Conservation (phyloP, 1,284 basidiomycete genomes). For the Apiotrichum sp. region DNA sequence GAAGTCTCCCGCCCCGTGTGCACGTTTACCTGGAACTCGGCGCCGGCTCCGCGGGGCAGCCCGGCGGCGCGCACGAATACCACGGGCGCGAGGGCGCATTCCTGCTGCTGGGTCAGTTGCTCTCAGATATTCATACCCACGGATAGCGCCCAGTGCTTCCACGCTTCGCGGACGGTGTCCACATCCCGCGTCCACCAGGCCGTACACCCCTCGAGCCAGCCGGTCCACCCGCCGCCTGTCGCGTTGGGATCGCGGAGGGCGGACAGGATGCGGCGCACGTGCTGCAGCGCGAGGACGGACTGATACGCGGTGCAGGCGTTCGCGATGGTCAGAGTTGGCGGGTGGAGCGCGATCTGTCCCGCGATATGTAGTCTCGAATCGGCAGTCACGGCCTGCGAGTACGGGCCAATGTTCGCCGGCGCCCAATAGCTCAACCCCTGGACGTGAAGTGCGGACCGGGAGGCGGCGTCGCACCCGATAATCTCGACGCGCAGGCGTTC, state of each 20-base stretch:
- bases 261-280: conserved; percentile 62
- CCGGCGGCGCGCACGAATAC: conserved; percentile 63
- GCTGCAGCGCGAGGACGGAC: conserved; percentile 70
- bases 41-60: conserved; percentile 66
- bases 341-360: conserved; percentile 89
- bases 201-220: conserved; percentile 57
- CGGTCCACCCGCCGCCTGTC: conserved; percentile 58
- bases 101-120: conserved; percentile 26
- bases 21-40: conserved; percentile 51
- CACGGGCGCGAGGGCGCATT: conserved; percentile 48
- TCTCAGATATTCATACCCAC: not conserved
- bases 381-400: conserved; percentile 82
- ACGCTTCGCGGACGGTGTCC: conserved; percentile 51
- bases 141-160: conserved; percentile 35
- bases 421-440: conserved; percentile 97
- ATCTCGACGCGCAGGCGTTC: conserved; percentile 68
- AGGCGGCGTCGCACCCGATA: conserved; percentile 54
- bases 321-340: conserved; percentile 65
- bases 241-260: conserved; percentile 53
- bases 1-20: conserved; percentile 37
- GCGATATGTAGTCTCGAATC: conserved; percentile 75
- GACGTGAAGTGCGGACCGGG: conserved; percentile 76
- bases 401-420: conserved; percentile 97
- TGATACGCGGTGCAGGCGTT: conserved; percentile 47
- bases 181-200: conserved; percentile 56